Evolutionary conservation across 2,329 filamentous ascomycete genomes (phyloP).

Genomic region (Stachybotrys echinatus): DNA sequence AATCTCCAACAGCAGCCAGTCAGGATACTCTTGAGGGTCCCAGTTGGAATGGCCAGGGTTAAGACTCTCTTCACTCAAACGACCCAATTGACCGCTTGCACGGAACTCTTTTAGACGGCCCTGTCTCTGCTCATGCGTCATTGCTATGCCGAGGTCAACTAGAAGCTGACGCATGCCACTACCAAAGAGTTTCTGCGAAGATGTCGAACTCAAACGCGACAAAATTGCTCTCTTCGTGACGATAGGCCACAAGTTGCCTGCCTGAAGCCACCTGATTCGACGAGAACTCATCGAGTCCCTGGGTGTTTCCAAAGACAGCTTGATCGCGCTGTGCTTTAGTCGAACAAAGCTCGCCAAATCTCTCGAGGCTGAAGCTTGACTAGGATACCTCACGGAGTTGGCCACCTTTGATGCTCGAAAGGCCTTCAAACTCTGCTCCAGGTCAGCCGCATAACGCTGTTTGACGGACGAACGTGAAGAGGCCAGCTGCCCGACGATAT

Average conservation of each 20-base stretch:
- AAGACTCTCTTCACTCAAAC: constrained; percentile 39
- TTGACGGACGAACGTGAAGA: constrained; percentile 12
- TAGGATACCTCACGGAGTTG: background rate
- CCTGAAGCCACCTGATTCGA: constrained; percentile 15
- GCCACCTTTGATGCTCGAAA: constrained; percentile 5
- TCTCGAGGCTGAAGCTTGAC: background rate
- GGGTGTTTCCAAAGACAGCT: constrained; percentile 6
- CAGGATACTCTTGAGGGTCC: constrained; percentile 45
- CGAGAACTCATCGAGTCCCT: constrained; percentile 1
- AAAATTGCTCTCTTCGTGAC: constrained; percentile 14
- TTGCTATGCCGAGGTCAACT: constrained; percentile 11
- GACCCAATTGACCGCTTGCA: constrained; percentile 42
- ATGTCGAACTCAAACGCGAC: constrained; percentile 8
- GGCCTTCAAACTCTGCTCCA: constrained; percentile 12
- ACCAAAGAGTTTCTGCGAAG: constrained; percentile 10
- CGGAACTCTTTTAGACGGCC: constrained; percentile 46
- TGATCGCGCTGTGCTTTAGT: background rate
- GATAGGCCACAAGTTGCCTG: constrained; percentile 15
- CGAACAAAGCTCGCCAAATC: too few relatives aligned
- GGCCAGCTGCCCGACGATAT: constrained; percentile 7
- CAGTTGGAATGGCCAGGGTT: constrained; percentile 48
- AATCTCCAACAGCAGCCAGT: constrained; percentile 64
- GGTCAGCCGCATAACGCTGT: constrained; percentile 11
- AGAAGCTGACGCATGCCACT: constrained; percentile 14
- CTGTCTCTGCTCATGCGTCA: constrained; percentile 19